These are phyloP conservation scores for Prunus armeniaca DNA, from an alignment of 306 rosid species.

Conservation along the genomic window DNA sequence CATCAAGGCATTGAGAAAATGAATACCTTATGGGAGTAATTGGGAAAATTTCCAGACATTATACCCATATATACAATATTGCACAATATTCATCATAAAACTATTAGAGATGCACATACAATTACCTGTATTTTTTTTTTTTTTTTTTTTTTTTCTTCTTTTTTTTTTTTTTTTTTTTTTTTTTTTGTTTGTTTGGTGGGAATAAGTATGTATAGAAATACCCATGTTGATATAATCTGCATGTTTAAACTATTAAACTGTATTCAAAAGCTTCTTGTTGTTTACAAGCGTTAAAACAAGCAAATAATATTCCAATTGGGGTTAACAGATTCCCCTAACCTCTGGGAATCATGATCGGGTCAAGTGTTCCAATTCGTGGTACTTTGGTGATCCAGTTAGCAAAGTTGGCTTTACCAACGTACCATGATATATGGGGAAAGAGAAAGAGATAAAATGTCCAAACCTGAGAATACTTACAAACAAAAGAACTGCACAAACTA, in stretches of 20 bases:
- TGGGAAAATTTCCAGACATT: too few species aligned
- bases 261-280: background rate
- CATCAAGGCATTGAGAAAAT: background rate
- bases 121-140: too few species aligned
- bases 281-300: background rate
- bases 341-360: background rate
- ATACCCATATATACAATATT: too few species aligned
- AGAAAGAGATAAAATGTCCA: background rate
- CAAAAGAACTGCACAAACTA: background rate
- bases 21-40: background rate
- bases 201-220: background rate
- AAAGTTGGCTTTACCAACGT: background rate
- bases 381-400: background rate
- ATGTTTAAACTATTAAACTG: too few species aligned
- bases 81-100: too few species aligned
- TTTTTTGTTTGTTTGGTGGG: too few species aligned
- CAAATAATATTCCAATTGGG: background rate
- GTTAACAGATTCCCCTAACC: background rate
- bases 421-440: background rate
- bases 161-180: too few species aligned
- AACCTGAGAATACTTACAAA: background rate
- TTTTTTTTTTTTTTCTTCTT: too few species aligned
- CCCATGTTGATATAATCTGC: background rate
- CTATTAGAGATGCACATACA: too few species aligned
- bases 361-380: background rate